Conservation (phyloP, 345 rosid genomes). For the Gossypium longicalyx region DNA sequence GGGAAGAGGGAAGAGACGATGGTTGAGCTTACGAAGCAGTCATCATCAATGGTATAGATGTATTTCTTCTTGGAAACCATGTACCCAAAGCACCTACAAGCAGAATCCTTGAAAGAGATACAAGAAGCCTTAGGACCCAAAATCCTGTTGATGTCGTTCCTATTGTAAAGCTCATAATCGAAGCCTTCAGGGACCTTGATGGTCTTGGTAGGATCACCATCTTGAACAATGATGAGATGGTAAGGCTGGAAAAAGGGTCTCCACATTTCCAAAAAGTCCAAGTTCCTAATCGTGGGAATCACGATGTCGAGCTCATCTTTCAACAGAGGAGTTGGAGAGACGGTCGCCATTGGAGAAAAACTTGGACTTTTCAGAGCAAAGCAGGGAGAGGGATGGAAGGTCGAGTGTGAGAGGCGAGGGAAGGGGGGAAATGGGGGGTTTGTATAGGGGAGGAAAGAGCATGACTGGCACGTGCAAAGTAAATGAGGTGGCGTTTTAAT, state of each 20-base stretch:
- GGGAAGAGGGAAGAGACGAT: background rate
- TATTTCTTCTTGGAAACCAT: conserved; percentile 86
- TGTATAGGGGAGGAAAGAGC: conserved; percentile 1
- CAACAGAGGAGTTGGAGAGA: conserved; percentile 39
- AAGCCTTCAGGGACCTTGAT: conserved; percentile 73
- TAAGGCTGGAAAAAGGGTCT: conserved; percentile 69
- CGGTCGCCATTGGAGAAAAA: conserved; percentile 27
- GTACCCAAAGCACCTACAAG: conserved; percentile 73
- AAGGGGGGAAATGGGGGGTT: background rate
- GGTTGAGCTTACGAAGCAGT: conserved; percentile 68
- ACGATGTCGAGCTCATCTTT: conserved; percentile 81
- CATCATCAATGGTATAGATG: conserved; percentile 83
- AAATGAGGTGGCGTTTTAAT: background rate
- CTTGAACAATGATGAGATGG: conserved; percentile 85
- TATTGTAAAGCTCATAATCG: conserved; percentile 77
- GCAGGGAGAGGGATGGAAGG: background rate
- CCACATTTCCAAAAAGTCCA: conserved; percentile 81
- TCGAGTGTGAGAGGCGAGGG: background rate
- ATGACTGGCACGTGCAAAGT: conserved; percentile 26
- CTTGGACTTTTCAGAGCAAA: background rate
- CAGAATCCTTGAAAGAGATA: conserved; percentile 69
- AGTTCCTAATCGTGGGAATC: conserved; percentile 75
- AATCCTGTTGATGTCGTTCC: conserved; percentile 70
- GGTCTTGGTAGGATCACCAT: conserved; percentile 68
- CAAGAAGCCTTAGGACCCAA: conserved; percentile 81